Conservation (phyloP, 352 stramenopile species). For the Hyaloperonospora brassicae region DNA sequence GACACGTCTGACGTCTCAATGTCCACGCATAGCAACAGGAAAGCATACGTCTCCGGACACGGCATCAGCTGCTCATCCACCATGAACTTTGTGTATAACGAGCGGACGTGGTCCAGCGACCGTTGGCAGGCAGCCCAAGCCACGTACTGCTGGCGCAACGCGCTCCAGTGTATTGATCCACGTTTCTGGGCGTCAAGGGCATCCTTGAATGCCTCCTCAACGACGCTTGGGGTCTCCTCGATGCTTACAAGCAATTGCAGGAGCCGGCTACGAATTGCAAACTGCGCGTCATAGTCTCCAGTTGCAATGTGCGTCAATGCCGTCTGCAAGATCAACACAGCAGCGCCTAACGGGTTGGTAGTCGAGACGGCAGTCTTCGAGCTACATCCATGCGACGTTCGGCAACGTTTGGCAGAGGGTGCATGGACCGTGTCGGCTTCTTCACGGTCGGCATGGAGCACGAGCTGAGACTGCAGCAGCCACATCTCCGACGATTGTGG, state of each 20-base stretch:
- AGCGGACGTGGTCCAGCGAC: conserved; percentile 34
- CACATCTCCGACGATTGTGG: conserved; percentile 40
- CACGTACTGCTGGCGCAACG: conserved; percentile 59
- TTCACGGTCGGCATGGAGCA: conserved; percentile 40
- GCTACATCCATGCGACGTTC: conserved; percentile 29
- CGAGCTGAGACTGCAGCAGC: conserved; percentile 66
- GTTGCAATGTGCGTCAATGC: conserved; percentile 35
- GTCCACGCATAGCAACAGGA: conserved; percentile 61
- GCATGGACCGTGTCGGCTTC: conserved; percentile 7
- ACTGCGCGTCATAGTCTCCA: conserved; percentile 38
- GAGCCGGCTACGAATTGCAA: conserved; percentile 40
- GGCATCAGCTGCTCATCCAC: conserved; percentile 57
- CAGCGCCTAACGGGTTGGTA: conserved; percentile 27
- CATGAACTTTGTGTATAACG: conserved; percentile 63
- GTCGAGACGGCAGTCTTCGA: conserved; percentile 3
- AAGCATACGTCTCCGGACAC: conserved; percentile 46
- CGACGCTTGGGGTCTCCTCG: conserved; percentile 13
- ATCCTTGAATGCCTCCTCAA: conserved; percentile 46
- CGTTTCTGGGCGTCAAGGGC: conserved; percentile 39
- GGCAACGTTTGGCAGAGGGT: conserved; percentile 42
- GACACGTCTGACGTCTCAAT: conserved; percentile 47
- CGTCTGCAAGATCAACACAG: conserved; percentile 43
- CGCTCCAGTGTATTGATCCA: conserved; percentile 45
- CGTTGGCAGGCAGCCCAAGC: conserved; percentile 36
- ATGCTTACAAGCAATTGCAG: conserved; percentile 46